Evolutionary conservation across 805 yeast species (phyloP), one percentile per base, ranked within the genome.

Genomic region (Saturnispora halmiae): DNA sequence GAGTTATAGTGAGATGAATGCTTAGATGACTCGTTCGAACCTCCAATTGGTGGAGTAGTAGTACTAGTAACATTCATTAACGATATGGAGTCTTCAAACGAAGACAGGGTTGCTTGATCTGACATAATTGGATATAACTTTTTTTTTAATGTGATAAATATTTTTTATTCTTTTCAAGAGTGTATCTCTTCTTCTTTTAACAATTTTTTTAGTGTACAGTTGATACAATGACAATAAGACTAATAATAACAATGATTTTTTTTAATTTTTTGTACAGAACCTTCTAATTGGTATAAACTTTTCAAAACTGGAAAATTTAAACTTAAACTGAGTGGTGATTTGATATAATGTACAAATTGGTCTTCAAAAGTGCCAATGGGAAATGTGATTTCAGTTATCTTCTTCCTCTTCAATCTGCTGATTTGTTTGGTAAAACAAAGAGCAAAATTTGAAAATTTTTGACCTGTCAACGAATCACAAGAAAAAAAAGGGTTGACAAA

Each of bases 61-160:
- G 49, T 42, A 43, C 53, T 53, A 29, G 48, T 47, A 31, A 50
- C 49, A 15, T 50, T 45, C 22, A 55, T 55, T 31, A 44, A 45
- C 20, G 50, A 44, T 19, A 50, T 40, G 8, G 57, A 53, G 31
- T 58, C 63, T 22, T 59, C 63, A 28, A 48, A 46, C 3, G 62
- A 58, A 14, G 64, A 59, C 30, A 58, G 38, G 15, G 63, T 58
- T n/a, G 61, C 52, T 50, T 58, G 63, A 45, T 59, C 64, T 6
- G 62, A 58, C 64, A 59, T 59, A 14, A 13, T 35, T n/a, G n/a
- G n/a, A n/a, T n/a, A n/a, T n/a, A n/a, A n/a, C n/a, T n/a, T n/a
- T n/a, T n/a, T n/a, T n/a, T n/a, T n/a, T 21, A 28, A 24, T 28
- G 6, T 20, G 9, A n/a, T n/a, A n/a, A n/a, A n/a, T n/a, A n/a